Evolutionary conservation across 2,329 filamentous ascomycete genomes (phyloP).

Genomic region (Colletotrichum kahawae): DNA sequence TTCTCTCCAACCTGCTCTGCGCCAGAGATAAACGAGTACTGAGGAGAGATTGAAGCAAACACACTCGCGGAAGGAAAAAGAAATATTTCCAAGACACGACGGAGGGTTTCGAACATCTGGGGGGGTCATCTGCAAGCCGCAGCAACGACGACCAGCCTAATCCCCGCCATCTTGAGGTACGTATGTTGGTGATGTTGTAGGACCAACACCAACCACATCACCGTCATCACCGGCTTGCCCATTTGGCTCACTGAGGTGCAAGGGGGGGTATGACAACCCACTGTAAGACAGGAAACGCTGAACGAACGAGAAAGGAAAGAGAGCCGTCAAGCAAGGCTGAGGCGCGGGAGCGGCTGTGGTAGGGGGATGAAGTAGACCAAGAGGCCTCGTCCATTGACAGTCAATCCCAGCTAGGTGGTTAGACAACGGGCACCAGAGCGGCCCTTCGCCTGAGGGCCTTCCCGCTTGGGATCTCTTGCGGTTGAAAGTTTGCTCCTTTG

Average conservation of each 20-base stretch:
- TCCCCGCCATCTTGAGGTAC: background rate
- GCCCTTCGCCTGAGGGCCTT: background rate
- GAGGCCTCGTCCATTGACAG: background rate
- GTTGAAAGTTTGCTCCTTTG: background rate
- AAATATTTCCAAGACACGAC: background rate
- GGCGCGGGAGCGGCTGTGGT: background rate
- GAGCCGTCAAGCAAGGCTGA: background rate
- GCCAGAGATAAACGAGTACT: background rate
- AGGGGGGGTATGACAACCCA: background rate
- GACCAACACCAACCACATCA: background rate
- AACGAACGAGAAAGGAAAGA: background rate
- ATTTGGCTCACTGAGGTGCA: background rate
- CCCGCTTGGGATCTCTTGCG: background rate
- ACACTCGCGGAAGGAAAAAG: background rate
- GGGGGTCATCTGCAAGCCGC: background rate
- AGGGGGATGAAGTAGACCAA: background rate
- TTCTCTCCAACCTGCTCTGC: background rate
- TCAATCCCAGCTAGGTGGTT: background rate
- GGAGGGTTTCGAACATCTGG: background rate
- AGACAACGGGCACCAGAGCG: constrained; percentile 1
- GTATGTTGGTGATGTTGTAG: background rate
- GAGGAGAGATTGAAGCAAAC: background rate
- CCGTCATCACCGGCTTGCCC: background rate
- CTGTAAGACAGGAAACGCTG: background rate
- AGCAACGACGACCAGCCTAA: background rate